Evolutionary conservation across 148 eudicot species (phyloP).

Genomic region (Beta vulgaris): DNA sequence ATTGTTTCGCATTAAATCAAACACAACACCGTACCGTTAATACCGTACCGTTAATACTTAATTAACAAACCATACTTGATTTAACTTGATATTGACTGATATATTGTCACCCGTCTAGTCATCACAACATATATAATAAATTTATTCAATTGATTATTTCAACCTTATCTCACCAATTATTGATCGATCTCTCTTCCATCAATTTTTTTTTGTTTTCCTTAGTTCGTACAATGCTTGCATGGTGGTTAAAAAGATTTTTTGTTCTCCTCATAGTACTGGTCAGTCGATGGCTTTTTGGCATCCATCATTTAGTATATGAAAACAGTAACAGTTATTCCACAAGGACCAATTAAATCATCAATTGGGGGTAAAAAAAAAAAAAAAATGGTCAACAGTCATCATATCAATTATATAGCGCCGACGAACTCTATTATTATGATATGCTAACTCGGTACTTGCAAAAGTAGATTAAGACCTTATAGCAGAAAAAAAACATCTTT

Average conservation of each 20-base stretch:
- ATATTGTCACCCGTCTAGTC: not conserved
- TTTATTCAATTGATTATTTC: not conserved
- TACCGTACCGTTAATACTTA: too few species aligned
- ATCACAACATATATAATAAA: not conserved
- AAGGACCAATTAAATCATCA: not conserved
- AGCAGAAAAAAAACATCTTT: not conserved
- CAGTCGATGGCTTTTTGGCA: not conserved
- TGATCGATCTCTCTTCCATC: not conserved
- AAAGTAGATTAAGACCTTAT: constrained; percentile 8
- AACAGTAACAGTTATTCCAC: not conserved
- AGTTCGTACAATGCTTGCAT: not conserved
- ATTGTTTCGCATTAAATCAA: too few species aligned
- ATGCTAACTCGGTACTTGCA: constrained; percentile 1
- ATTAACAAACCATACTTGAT: too few species aligned
- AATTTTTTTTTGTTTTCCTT: not conserved
- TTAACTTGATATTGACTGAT: too few species aligned
- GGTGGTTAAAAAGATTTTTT: not conserved
- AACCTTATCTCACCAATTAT: constrained; percentile 8
- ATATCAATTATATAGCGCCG: constrained; percentile 7
- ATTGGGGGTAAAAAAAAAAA: not conserved
- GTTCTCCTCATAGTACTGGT: not conserved
- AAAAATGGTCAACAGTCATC: not conserved
- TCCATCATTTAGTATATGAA: not conserved
- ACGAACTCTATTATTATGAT: not conserved
- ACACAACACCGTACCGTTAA: too few species aligned